phyloP scores from a whole-genome alignment of 2,329 filamentous ascomycete genomes.

The Penicillium freii region DNA sequence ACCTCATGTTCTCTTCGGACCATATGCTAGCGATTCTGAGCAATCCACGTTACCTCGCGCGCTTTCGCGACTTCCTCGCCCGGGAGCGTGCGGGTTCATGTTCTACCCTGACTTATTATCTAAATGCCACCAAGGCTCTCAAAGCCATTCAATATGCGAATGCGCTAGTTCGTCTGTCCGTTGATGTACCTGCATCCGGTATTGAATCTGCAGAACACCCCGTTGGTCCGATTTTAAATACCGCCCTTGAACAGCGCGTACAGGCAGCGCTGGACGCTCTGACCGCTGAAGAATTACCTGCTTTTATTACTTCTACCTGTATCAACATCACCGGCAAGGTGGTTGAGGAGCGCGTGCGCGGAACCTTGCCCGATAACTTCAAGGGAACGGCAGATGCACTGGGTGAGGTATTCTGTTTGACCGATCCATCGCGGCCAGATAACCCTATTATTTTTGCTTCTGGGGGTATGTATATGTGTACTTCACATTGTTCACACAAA shows the following conservation, averaged over 20 bases:
- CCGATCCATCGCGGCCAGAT: slow-evolving; percentile 68
- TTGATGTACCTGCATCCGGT: slow-evolving; percentile 51
- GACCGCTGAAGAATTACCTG: slow-evolving; percentile 66
- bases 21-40: slow-evolving; percentile 65
- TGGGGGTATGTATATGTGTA: slow-evolving; percentile 54
- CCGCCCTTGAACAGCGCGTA: slow-evolving; percentile 61
- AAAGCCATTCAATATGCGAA: slow-evolving; percentile 71
- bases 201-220: slow-evolving; percentile 56
- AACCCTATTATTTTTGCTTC: slow-evolving; percentile 77
- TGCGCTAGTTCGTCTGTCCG: slow-evolving; percentile 60
- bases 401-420: slow-evolving; percentile 74
- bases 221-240: slow-evolving; percentile 56
- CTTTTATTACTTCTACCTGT: slow-evolving; percentile 68
- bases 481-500: neutral
- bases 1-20: slow-evolving; percentile 62
- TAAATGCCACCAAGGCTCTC: slow-evolving; percentile 68
- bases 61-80: slow-evolving; percentile 67
- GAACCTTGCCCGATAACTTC: slow-evolving; percentile 63
- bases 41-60: slow-evolving; percentile 60
- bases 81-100: slow-evolving; percentile 61
- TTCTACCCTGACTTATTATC: slow-evolving; percentile 67
- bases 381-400: slow-evolving; percentile 68
- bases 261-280: slow-evolving; percentile 62
- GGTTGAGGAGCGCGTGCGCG: slow-evolving; percentile 65
- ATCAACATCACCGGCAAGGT: slow-evolving; percentile 66